phyloP scores from a whole-genome alignment of 768 basidiomycete genomes.

The Auricularia sp. region DNA sequence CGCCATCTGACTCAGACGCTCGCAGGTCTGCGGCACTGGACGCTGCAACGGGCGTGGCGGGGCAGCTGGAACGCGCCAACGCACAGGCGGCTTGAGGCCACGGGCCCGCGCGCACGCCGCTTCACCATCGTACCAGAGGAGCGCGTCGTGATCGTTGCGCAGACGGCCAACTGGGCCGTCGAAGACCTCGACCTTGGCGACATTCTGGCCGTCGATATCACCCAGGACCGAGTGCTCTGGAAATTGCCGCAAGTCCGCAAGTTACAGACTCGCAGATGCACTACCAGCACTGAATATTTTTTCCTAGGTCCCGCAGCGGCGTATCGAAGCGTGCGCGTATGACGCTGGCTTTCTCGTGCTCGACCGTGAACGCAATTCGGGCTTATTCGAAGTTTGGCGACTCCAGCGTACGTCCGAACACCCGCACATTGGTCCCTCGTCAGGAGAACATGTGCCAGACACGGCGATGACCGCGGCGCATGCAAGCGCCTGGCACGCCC shows the following conservation, averaged over 20 bases:
- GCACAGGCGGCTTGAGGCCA: background rate
- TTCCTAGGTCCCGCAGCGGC: too few species aligned
- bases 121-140: background rate
- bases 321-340: too few species aligned
- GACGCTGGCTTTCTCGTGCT: too few species aligned
- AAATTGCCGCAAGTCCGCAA: background rate
- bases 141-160: background rate
- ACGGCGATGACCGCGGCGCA: too few species aligned
- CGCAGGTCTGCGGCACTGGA: background rate
- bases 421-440: too few species aligned
- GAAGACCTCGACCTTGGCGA: background rate
- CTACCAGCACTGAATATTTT: too few species aligned
- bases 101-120: background rate
- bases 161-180: background rate
- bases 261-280: too few species aligned
- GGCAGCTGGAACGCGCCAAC: background rate
- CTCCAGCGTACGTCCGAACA: too few species aligned
- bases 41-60: background rate
- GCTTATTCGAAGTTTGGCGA: too few species aligned
- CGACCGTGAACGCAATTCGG: too few species aligned
- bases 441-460: too few species aligned
- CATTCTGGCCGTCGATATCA: background rate
- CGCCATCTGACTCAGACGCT: background rate
- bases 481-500: too few species aligned
- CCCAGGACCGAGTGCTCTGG: background rate